Conservation (phyloP, 306 rosid genomes). For the Crotalaria pallida region DNA sequence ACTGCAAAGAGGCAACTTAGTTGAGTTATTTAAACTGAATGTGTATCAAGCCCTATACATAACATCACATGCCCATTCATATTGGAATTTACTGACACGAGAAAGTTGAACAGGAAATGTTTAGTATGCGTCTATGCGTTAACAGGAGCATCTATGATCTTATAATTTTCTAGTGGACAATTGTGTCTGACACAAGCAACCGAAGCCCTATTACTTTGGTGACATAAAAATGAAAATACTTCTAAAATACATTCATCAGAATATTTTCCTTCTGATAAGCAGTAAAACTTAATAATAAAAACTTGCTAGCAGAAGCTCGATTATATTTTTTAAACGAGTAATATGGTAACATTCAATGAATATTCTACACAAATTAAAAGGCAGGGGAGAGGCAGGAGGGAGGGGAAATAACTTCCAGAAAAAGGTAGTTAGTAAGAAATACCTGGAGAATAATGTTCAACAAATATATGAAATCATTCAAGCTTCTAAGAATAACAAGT, state of each 20-base stretch:
- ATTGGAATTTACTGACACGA: neutral
- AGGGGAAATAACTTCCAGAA: neutral
- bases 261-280: neutral
- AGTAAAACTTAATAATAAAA: neutral
- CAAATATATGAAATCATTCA: constrained; percentile 61
- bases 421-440: constrained; percentile 8
- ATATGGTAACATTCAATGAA: neutral
- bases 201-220: neutral
- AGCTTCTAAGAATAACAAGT: constrained; percentile 63
- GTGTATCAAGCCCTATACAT: neutral
- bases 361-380: neutral
- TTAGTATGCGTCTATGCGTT: neutral
- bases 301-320: neutral
- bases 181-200: neutral
- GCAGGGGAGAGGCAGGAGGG: neutral
- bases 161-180: neutral
- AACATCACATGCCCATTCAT: neutral
- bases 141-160: neutral
- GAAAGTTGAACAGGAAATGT: neutral
- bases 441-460: constrained; percentile 87
- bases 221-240: neutral
- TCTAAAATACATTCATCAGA: neutral
- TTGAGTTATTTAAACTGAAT: constrained; percentile 8
- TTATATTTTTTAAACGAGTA: neutral
- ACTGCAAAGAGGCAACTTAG: constrained; percentile 44